phyloP scores from a whole-genome alignment of 495 filamentous ascomycete genomes.

The Podospora pseudoanserina region DNA sequence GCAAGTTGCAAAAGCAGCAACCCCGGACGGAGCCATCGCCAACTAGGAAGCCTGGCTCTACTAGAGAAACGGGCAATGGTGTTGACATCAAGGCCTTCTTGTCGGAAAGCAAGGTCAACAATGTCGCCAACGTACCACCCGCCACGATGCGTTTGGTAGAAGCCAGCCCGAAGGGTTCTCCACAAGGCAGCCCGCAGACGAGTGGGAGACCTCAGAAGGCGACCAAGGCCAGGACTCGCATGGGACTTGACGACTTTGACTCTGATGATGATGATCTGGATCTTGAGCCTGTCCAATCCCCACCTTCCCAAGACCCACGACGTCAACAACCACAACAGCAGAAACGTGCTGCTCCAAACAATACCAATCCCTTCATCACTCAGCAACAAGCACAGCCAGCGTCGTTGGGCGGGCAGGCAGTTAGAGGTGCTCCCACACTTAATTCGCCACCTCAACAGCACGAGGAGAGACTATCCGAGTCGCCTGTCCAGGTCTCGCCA shows the following conservation, averaged over 20 bases:
- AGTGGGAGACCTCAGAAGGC: conserved; percentile 38
- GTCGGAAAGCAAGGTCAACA: conserved; percentile 41
- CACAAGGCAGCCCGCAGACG: conserved; percentile 34
- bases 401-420: conserved; percentile 22
- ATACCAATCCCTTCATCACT: neutral
- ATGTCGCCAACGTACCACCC: conserved; percentile 43
- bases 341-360: conserved; percentile 17
- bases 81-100: conserved; percentile 32
- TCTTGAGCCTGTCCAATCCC: conserved; percentile 9
- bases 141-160: conserved; percentile 61
- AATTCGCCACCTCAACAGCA: conserved; percentile 22
- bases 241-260: conserved; percentile 52
- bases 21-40: conserved; percentile 53
- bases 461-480: conserved; percentile 63
- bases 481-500: conserved; percentile 70
- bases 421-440: conserved; percentile 17
- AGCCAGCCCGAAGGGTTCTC: conserved; percentile 45
- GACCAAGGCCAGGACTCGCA: conserved; percentile 46
- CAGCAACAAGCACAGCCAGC: conserved; percentile 19
- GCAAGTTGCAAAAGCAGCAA: conserved; percentile 73
- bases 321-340: conserved; percentile 18
- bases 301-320: conserved; percentile 4
- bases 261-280: conserved; percentile 39
- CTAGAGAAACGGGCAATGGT: conserved; percentile 23
- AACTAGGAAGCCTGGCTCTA: conserved; percentile 38